Conservation (phyloP, 768 basidiomycete genomes). For the Lactarius indigo region DNA sequence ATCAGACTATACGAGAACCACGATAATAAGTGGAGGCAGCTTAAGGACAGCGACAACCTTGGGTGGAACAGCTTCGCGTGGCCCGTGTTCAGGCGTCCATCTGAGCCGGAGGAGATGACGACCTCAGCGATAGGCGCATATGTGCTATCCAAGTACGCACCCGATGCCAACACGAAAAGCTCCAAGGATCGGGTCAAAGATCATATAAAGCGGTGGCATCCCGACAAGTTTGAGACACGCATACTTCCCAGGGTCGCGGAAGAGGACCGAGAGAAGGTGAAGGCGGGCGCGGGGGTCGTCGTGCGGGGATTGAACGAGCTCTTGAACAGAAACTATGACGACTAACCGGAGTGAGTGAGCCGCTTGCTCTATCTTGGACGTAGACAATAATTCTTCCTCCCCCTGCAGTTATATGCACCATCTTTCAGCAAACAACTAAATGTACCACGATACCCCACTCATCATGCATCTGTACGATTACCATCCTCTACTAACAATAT, state of each 20-base stretch:
- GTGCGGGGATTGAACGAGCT: slow-evolving; percentile 70
- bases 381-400: neutral
- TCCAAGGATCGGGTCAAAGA: slow-evolving; percentile 74
- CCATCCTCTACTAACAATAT: slow-evolving; percentile 24
- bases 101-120: slow-evolving; percentile 58
- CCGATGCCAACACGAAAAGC: slow-evolving; percentile 49
- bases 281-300: slow-evolving; percentile 69
- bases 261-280: slow-evolving; percentile 61
- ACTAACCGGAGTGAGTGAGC: slow-evolving; percentile 25
- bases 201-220: slow-evolving; percentile 74
- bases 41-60: slow-evolving; percentile 39
- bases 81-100: slow-evolving; percentile 62
- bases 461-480: slow-evolving; percentile 29
- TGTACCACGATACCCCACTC: slow-evolving; percentile 28
- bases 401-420: slow-evolving; percentile 21
- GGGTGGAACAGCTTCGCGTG: slow-evolving; percentile 71
- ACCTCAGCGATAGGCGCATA: slow-evolving; percentile 54
- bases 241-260: slow-evolving; percentile 60
- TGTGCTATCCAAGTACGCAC: slow-evolving; percentile 54
- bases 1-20: slow-evolving; percentile 55
- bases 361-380: neutral
- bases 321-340: slow-evolving; percentile 42
- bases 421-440: slow-evolving; percentile 21
- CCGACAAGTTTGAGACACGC: slow-evolving; percentile 76
- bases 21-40: slow-evolving; percentile 56